Percentiles rank a stretch among this genome's conserved stretches.
phyloP scores from a whole-genome alignment of 1,284 basidiomycete species.

The Mixia osmundae region DNA sequence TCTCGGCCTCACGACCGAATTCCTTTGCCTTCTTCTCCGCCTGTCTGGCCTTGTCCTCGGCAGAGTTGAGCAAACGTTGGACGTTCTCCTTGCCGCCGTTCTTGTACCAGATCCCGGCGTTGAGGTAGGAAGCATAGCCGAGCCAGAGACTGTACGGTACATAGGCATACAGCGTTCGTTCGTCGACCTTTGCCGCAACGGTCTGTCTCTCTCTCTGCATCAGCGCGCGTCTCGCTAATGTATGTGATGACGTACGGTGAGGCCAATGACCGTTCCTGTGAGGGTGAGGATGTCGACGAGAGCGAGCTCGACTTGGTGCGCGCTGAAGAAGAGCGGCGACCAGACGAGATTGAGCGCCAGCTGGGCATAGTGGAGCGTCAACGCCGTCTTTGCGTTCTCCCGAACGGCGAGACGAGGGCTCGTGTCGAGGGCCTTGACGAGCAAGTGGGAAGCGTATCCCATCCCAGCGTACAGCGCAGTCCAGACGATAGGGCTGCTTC shows the following conservation, averaged over 20 bases:
- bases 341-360: constrained; percentile 42
- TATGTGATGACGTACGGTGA: constrained; percentile 31
- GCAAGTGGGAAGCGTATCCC: constrained; percentile 43
- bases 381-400: constrained; percentile 27
- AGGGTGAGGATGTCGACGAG: constrained; percentile 37
- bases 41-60: no score
- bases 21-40: no score
- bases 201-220: constrained; percentile 5
- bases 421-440: constrained; percentile 33
- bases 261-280: constrained; percentile 35
- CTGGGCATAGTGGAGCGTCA: constrained; percentile 45
- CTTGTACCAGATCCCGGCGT: no score
- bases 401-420: constrained; percentile 25
- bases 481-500: constrained; percentile 14
- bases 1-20: no score
- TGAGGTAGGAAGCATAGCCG: constrained; percentile 42
- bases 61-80: no score
- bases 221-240: constrained; percentile 12
- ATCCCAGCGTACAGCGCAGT: constrained; percentile 14
- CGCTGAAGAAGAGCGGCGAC: constrained; percentile 34
- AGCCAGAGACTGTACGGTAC: constrained; percentile 29
- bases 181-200: constrained; percentile 18
- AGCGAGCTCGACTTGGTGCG: constrained; percentile 28
- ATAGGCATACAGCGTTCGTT: constrained; percentile 9
- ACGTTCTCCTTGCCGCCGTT: no score